phyloP scores from a whole-genome alignment of 2,329 filamentous ascomycete species.

The Pseudopyricularia javanii region DNA sequence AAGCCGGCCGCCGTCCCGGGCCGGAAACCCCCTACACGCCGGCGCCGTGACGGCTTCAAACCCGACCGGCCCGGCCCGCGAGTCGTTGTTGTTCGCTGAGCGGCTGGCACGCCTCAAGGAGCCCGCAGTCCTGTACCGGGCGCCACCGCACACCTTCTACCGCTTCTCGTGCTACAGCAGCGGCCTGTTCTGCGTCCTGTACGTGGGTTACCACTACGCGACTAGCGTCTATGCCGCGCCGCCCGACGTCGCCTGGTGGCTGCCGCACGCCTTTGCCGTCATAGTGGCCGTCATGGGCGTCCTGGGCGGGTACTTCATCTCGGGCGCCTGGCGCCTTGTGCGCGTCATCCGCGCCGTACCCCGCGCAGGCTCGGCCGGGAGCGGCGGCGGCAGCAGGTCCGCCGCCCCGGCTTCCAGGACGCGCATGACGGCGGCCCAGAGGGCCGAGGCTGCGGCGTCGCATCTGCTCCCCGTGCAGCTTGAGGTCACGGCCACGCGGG shows the following conservation, averaged over 20 bases:
- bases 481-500: slow-evolving; percentile 38
- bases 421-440: slow-evolving; percentile 4
- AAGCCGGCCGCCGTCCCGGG: not conserved
- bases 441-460: slow-evolving; percentile 6
- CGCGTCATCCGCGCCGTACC: slow-evolving; percentile 43
- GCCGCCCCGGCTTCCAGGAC: slow-evolving; percentile 2
- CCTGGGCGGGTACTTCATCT: slow-evolving; percentile 47
- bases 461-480: slow-evolving; percentile 26
- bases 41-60: slow-evolving; percentile 19
- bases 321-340: slow-evolving; percentile 46
- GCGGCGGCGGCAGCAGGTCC: slow-evolving; percentile 5
- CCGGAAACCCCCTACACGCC: too few relatives aligned
- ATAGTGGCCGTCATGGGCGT: slow-evolving; percentile 47
- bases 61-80: not conserved
- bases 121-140: slow-evolving; percentile 50
- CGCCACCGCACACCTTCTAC: slow-evolving; percentile 51
- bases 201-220: slow-evolving; percentile 16
- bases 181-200: slow-evolving; percentile 38
- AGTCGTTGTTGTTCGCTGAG: slow-evolving; percentile 32
- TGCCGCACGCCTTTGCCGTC: slow-evolving; percentile 42
- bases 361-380: slow-evolving; percentile 3
- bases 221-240: slow-evolving; percentile 31
- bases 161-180: slow-evolving; percentile 46
- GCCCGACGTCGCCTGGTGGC: slow-evolving; percentile 40
- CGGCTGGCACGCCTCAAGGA: slow-evolving; percentile 42